phyloP scores from a whole-genome alignment of 441 rosid genomes.

The Sinapis alba region DNA sequence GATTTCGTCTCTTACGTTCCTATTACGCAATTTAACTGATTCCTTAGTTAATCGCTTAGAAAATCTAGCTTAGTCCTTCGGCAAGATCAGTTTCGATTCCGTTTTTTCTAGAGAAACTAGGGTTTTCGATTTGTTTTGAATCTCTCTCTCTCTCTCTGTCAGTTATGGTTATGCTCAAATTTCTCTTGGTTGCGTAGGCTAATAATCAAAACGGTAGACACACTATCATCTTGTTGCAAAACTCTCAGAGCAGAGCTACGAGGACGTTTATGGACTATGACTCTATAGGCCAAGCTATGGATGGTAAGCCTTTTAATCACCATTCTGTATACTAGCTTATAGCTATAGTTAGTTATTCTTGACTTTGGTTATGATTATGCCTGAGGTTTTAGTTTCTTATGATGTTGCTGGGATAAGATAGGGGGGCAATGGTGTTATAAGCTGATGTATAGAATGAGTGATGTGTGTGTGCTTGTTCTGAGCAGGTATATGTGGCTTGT shows the following conservation, averaged over 20 bases:
- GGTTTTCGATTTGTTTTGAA: background rate
- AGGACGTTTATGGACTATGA: conserved; percentile 96
- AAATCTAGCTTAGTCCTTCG: background rate
- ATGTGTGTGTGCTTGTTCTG: background rate
- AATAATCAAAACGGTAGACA: conserved; percentile 63
- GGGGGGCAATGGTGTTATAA: background rate
- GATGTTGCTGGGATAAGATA: background rate
- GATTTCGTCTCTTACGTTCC: background rate
- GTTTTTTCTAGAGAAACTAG: background rate
- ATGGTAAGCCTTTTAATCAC: conserved; percentile 51
- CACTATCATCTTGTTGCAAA: conserved; percentile 91
- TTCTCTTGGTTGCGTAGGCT: conserved; percentile 54
- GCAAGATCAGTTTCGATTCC: background rate
- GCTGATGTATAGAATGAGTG: background rate
- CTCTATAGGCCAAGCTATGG: conserved; percentile 89
- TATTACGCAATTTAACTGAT: background rate
- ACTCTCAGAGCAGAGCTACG: conserved; percentile 71
- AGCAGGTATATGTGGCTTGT: conserved; percentile 83
- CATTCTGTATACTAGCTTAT: background rate
- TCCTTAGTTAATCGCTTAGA: background rate
- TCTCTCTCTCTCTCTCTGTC: no score
- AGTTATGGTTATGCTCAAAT: background rate
- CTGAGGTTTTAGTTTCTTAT: background rate
- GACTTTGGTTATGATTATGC: conserved; percentile 3
- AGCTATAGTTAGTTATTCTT: background rate